Evolutionary conservation across 768 basidiomycete genomes (phyloP).

Genomic region (Lentinula guzmanii): DNA sequence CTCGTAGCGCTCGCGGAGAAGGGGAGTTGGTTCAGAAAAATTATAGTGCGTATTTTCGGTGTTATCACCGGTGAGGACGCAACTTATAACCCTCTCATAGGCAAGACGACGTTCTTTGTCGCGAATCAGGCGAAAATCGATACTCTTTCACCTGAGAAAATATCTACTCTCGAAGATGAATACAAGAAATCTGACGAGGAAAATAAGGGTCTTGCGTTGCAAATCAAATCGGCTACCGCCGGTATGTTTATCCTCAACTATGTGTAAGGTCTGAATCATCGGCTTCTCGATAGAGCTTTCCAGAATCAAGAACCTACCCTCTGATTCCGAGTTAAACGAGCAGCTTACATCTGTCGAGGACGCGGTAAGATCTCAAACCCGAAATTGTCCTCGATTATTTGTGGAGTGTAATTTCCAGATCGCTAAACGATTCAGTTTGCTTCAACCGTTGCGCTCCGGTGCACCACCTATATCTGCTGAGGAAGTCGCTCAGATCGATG

Average conservation of each 20-base stretch:
- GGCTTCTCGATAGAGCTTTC: constrained; percentile 45
- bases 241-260: constrained; percentile 26
- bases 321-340: constrained; percentile 56
- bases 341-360: constrained; percentile 46
- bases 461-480: constrained; percentile 62
- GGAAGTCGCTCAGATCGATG: constrained; percentile 63
- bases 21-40: constrained; percentile 72
- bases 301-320: constrained; percentile 59
- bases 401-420: constrained; percentile 32
- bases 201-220: constrained; percentile 44
- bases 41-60: constrained; percentile 50
- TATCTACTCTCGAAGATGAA: constrained; percentile 56
- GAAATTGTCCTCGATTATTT: background rate
- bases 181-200: constrained; percentile 51
- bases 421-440: constrained; percentile 36
- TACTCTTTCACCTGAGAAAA: constrained; percentile 54
- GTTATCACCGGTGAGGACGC: background rate
- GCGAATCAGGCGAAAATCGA: constrained; percentile 73
- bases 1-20: constrained; percentile 78
- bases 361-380: constrained; percentile 35
- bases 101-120: constrained; percentile 85
- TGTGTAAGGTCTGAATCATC: background rate
- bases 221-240: constrained; percentile 42
- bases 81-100: constrained; percentile 28
- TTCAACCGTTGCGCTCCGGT: constrained; percentile 64